Conservation (phyloP, 1,284 basidiomycete genomes). For the Ceratobasidium sp. region DNA sequence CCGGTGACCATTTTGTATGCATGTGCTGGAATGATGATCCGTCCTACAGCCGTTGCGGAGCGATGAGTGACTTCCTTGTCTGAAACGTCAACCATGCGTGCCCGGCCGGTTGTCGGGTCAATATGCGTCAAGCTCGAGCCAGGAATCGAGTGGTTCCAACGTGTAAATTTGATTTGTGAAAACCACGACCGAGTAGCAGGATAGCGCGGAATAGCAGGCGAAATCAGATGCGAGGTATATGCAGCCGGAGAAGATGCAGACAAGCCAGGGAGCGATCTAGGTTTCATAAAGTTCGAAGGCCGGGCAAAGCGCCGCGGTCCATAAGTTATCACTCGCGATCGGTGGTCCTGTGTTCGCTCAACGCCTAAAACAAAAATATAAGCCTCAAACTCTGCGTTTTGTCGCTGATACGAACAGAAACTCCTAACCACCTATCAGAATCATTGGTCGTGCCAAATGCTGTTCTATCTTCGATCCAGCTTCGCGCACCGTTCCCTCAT, state of each 20-base stretch:
- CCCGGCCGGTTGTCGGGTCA: constrained; percentile 71
- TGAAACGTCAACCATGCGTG: constrained; percentile 86
- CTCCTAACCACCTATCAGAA: constrained; percentile 79
- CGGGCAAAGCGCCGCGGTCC: background rate
- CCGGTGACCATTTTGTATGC: constrained; percentile 76
- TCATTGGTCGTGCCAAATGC: constrained; percentile 76
- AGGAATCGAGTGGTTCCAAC: constrained; percentile 13
- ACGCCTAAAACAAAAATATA: background rate
- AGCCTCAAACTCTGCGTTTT: background rate
- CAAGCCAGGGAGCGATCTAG: background rate
- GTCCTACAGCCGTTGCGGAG: constrained; percentile 80
- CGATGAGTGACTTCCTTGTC: constrained; percentile 76
- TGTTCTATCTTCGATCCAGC: constrained; percentile 31
- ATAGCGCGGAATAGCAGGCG: background rate
- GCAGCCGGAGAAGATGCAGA: background rate
- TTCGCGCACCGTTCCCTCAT: constrained; percentile 32
- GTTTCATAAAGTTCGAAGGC: constrained; percentile 1
- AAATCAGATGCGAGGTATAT: background rate
- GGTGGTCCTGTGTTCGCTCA: background rate
- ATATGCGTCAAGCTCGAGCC: constrained; percentile 73
- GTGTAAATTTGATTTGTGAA: background rate
- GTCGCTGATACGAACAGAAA: constrained; percentile 36
- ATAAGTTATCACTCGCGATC: background rate
- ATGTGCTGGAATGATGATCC: constrained; percentile 76
- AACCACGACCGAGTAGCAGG: background rate